phyloP scores from a whole-genome alignment of 208 protist genomes.

The Eutreptiella sp. region DNA sequence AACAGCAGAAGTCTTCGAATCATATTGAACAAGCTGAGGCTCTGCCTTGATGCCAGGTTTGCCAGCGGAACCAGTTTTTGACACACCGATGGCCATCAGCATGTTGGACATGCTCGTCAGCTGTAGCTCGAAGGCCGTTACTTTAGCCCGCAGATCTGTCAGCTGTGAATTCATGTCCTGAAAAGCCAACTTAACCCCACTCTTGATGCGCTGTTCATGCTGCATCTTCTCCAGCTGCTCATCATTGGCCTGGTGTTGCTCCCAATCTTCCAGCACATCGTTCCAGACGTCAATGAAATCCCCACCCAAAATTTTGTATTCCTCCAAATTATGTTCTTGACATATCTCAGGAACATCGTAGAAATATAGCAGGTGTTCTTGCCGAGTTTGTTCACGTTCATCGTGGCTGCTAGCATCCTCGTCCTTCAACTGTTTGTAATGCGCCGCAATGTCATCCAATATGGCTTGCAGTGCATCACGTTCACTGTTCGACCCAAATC shows the following conservation, averaged over 20 bases:
- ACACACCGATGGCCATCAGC: no score
- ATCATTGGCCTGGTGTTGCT: slow-evolving; percentile 5
- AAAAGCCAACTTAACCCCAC: no score
- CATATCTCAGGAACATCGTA: slow-evolving; percentile 31
- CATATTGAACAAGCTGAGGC: no score
- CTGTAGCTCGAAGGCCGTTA: no score
- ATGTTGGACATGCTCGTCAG: no score
- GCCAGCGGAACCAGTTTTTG: no score
- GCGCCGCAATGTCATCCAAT: slow-evolving; percentile 23
- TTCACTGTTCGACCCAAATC: slow-evolving; percentile 11
- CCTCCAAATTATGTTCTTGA: neutral
- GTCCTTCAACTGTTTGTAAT: slow-evolving; percentile 2
- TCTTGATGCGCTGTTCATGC: no score
- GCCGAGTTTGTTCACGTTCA: neutral
- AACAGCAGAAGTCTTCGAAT: no score
- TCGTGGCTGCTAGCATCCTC: slow-evolving; percentile 30
- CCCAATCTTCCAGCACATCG: slow-evolving; percentile 36
- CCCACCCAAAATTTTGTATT: neutral
- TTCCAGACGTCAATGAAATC: slow-evolving; percentile 32
- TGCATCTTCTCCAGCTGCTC: no score
- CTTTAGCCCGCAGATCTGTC: no score
- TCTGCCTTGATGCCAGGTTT: no score
- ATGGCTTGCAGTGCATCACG: slow-evolving; percentile 14
- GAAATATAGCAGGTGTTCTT: slow-evolving; percentile 15
- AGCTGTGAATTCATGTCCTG: no score